Evolutionary conservation across 2,329 filamentous ascomycete genomes (phyloP).

Genomic region (Nemania diffusa): DNA sequence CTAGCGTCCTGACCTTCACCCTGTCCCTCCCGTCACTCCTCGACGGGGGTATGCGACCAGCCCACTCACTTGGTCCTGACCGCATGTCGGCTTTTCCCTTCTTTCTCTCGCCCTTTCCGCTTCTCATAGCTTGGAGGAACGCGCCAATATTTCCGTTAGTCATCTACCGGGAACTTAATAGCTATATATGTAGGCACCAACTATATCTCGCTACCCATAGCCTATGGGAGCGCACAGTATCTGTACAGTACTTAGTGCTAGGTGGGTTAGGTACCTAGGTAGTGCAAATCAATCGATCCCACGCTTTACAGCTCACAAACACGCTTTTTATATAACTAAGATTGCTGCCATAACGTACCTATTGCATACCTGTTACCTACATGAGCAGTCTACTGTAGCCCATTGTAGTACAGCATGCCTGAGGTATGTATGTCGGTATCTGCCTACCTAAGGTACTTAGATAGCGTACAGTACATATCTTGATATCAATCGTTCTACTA

Average conservation of each 20-base stretch:
- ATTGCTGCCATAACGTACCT: no score
- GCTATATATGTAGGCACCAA: no score
- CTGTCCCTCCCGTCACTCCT: constrained; percentile 1
- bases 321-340: no score
- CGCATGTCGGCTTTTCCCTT: constrained; percentile 26
- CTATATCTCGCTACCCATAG: no score
- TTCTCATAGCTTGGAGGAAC: constrained; percentile 3
- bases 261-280: background rate
- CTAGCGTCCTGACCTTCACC: background rate
- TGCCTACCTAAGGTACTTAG: background rate
- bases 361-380: no score
- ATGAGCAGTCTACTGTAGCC: no score
- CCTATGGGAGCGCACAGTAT: background rate
- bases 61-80: constrained; percentile 17
- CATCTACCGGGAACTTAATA: background rate
- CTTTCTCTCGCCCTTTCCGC: constrained; percentile 18
- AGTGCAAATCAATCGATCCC: no score
- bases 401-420: no score
- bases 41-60: constrained; percentile 28
- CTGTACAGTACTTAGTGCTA: no score
- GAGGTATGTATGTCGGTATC: no score
- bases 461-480: background rate
- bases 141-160: no score
- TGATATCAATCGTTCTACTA: background rate
- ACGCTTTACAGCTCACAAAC: no score